These are phyloP conservation scores for Lithocarpus polystachyus DNA, from an alignment of 306 rosid genomes.

Conservation along the genomic window DNA sequence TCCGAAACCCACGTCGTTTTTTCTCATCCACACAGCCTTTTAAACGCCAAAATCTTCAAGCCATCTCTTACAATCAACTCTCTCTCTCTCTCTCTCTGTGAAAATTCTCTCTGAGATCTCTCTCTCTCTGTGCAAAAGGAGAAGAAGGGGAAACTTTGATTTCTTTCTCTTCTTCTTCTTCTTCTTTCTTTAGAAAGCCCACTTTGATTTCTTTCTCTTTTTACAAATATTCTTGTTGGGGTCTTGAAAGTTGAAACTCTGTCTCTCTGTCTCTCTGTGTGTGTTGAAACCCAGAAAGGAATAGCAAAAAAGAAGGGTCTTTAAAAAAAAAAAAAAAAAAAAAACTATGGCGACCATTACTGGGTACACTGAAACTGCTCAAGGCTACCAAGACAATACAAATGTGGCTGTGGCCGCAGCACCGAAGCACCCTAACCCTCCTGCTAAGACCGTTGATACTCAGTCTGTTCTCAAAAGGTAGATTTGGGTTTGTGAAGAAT, in stretches of 20 bases:
- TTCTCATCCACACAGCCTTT: background rate
- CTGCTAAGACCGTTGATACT: constrained; percentile 60
- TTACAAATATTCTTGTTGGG: background rate
- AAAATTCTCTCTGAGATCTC: background rate
- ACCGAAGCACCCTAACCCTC: constrained; percentile 44
- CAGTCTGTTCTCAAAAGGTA: constrained; percentile 88
- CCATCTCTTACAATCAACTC: background rate
- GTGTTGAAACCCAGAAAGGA: background rate
- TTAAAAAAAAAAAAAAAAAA: no score
- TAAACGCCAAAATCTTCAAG: background rate
- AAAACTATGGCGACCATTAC: constrained; percentile 65
- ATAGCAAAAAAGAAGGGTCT: background rate
- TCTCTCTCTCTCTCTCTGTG: background rate
- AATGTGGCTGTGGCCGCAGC: constrained; percentile 35
- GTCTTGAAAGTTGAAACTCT: background rate
- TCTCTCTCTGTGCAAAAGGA: background rate
- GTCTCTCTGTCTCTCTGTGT: background rate
- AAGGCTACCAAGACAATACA: constrained; percentile 30
- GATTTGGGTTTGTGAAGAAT: background rate
- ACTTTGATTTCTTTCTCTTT: background rate
- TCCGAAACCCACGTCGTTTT: constrained; percentile 11
- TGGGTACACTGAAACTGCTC: constrained; percentile 41
- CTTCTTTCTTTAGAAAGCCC: background rate
- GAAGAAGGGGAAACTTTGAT: background rate
- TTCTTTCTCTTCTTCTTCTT: background rate